These are phyloP conservation scores for Esteya vermicola DNA, from an alignment of 2,329 filamentous ascomycete species.

Conservation along the genomic window DNA sequence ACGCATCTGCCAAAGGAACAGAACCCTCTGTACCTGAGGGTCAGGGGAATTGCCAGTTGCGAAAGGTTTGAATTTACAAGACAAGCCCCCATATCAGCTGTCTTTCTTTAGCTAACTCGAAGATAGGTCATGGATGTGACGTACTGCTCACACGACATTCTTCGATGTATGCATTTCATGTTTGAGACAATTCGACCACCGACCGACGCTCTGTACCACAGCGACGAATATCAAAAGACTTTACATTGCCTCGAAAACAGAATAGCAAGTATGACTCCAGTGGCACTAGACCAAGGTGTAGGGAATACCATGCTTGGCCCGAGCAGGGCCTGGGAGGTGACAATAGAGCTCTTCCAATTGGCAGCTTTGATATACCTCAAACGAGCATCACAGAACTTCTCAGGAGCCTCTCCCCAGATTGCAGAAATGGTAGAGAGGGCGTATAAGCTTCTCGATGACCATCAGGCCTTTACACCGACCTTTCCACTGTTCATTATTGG, in stretches of 20 bases:
- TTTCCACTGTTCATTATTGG: constrained; percentile 4
- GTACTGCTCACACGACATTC: constrained; percentile 3
- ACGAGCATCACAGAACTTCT: constrained; percentile 3
- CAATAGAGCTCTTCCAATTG: constrained; percentile 3
- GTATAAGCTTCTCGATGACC: background rate
- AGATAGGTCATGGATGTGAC: background rate
- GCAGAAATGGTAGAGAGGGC: constrained; percentile 2
- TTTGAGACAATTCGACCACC: constrained; percentile 1
- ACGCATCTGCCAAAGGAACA: background rate
- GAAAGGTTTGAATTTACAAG: background rate
- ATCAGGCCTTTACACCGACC: background rate
- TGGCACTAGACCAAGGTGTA: background rate
- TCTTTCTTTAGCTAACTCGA: background rate
- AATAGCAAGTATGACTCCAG: background rate
- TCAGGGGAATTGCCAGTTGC: constrained; percentile 1
- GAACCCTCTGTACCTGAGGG: background rate
- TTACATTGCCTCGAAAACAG: constrained; percentile 2
- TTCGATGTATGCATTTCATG: background rate
- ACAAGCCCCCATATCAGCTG: no score
- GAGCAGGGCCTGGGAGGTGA: background rate
- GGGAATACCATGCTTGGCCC: background rate
- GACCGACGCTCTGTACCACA: constrained; percentile 1
- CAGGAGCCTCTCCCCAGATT: constrained; percentile 2
- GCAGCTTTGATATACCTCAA: constrained; percentile 4
- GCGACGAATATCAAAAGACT: constrained; percentile 1